Evolutionary conservation across 345 rosid species (phyloP), one percentile per base, ranked within the genome.

Genomic region (Gossypium herbaceum): DNA sequence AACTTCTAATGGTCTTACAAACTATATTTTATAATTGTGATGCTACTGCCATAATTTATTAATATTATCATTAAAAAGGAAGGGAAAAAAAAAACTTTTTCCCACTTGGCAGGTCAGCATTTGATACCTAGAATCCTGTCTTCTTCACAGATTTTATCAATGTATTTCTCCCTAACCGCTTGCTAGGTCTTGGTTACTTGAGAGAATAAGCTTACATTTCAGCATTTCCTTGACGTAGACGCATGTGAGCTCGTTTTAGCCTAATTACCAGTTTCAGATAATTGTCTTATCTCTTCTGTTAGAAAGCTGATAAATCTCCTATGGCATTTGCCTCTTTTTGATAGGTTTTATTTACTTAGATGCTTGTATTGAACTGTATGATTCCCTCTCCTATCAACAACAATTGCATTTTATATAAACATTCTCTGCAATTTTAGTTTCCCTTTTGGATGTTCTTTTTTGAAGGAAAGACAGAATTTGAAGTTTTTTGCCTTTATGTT

Each of bases 81-180:
- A 51, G 19, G 15, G 7, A 39, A 19, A 22, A 29, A 25, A 27
- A n/a, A 45, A 6, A 20, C 12, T 22, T 51, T 67, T 51, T 67
- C 15, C 55, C 34, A 43, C 70, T 65, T 22, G 20, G 12, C 54
- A 43, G 52, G 52, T 44, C 54, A 3, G 20, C 71, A 45, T 45
- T 3, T 44, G n/a, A 12, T 20, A 45, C 54, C 69, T 20, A 13
- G 54, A 11, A 43, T 12, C 3, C 54, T 12, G 34, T 52, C 16
- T 66, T 44, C 71, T 66, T 65, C 51, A 65, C 62, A 10, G 62
- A 57, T 45, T 44, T 44, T 65, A 19, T n/a, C 50, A 39, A 41
- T 41, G 3, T 64, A 9, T n/a, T 41, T 64, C 50, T 64, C 2
- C 0, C 12, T 9, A 39, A 9, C 22, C 12, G 7, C 19, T 41